A percentile compares a stretch with the other conserved stretches of the same genome.
These are phyloP conservation scores for Trifolium repens DNA, from an alignment of 306 rosid species.

Conservation along the genomic window DNA sequence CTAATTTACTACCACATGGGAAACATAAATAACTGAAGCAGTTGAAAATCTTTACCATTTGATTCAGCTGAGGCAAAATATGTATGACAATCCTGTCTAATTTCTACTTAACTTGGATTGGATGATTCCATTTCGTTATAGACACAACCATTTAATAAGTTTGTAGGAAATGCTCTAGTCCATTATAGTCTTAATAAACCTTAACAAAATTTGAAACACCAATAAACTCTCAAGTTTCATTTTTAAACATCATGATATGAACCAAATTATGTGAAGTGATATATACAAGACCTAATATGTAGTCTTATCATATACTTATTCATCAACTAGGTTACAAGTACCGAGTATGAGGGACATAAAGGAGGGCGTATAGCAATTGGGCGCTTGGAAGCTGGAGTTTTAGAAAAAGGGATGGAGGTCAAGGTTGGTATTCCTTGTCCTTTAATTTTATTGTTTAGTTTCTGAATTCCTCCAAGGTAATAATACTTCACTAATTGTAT, in stretches of 20 bases:
- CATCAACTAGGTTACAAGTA: conserved; percentile 72
- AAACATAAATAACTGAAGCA: conserved; percentile 32
- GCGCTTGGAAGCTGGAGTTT: conserved; percentile 88
- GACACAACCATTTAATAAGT: conserved; percentile 13
- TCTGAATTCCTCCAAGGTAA: conserved; percentile 29
- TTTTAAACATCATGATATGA: conserved; percentile 2
- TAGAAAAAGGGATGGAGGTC: conserved; percentile 84
- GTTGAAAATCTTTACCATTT: conserved; percentile 11
- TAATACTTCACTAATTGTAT: conserved; percentile 34
- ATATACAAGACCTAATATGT: conserved; percentile 28
- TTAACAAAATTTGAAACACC: conserved; percentile 12
- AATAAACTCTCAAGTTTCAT: conserved; percentile 31
- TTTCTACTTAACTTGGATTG: conserved; percentile 27
- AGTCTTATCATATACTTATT: conserved; percentile 32
- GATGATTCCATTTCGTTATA: conserved; percentile 19
- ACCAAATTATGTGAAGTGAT: conserved; percentile 12
- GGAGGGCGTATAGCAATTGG: conserved; percentile 98
- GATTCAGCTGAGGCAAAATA: conserved; percentile 28
- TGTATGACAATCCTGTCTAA: conserved; percentile 25
- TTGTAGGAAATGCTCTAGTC: conserved; percentile 35
- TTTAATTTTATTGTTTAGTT: conserved; percentile 33
- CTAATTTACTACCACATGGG: conserved; percentile 21
- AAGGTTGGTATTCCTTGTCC: conserved; percentile 60
- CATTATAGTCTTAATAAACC: conserved; percentile 26
- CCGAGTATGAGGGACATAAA: conserved; percentile 96